phyloP scores from a whole-genome alignment of 257 asterid species.

The Solanum lignicaule region DNA sequence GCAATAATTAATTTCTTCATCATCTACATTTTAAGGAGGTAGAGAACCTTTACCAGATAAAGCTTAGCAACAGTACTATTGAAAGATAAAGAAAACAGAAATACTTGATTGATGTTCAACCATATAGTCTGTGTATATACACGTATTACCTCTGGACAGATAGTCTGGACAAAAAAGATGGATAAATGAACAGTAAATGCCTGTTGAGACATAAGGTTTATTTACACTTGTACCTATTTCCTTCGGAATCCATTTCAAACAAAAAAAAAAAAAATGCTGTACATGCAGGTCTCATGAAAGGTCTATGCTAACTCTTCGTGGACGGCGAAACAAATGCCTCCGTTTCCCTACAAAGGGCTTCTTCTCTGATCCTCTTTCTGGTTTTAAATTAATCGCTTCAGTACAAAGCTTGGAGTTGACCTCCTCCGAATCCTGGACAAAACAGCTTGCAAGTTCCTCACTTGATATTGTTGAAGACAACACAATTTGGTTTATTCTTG shows the following conservation, averaged over 20 bases:
- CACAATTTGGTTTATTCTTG: background rate
- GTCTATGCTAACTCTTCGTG: background rate
- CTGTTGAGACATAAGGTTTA: background rate
- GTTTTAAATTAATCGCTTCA: background rate
- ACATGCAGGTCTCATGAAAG: background rate
- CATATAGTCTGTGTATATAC: background rate
- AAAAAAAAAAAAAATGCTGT: background rate
- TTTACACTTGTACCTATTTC: background rate
- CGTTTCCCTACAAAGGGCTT: background rate
- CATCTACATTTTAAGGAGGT: background rate
- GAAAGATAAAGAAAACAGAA: background rate
- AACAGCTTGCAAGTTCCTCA: conserved; percentile 22
- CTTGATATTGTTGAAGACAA: conserved; percentile 6
- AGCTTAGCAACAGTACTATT: background rate
- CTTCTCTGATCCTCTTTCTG: background rate
- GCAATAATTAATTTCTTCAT: background rate
- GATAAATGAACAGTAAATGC: background rate
- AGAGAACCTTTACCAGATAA: background rate
- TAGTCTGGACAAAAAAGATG: background rate
- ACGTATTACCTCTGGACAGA: background rate
- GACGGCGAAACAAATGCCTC: background rate
- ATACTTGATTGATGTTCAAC: background rate
- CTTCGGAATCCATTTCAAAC: background rate
- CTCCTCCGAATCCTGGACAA: conserved; percentile 59
- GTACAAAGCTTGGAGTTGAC: conserved; percentile 4